Evolutionary conservation across 2,329 filamentous ascomycete genomes (phyloP), one percentile per base, ranked within the genome.

Genomic region (Ophiostoma ulmi): DNA sequence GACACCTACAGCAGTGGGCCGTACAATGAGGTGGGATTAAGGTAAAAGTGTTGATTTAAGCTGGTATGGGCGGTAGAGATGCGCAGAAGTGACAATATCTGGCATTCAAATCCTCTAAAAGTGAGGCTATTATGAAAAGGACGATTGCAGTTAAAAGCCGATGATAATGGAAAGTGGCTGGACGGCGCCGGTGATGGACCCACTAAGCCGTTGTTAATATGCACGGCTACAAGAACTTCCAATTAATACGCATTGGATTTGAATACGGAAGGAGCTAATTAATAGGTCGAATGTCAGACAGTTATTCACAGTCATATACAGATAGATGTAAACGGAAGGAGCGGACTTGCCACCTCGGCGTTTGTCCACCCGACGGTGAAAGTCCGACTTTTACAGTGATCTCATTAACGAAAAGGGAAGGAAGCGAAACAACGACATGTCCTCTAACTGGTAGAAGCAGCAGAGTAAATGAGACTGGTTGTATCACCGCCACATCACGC

Each of bases 151-250:
- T 7, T 8, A 66, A 66, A 22, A 41, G 36, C 36, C 35, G 63
- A 39, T 20, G 58, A 22, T 10, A 63, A 35, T 17, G 36, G 20
- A 66, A 66, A 39, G 63, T 66, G 38, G 38, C 63, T 58, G 22
- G 63, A 66, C 39, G 63, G 26, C 36, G n/a, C n/a, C 52, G 11
- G 52, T 11, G 52, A 58, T 10, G 22, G 52, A 13, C 22, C 52
- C 52, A 58, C 52, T 22, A 26, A 17, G 52, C 52, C n/a, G 52
- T 10, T 13, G 20, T 58, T 8, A 58, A 11, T 58, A 58, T 58
- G 48, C 48, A 55, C 52, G 52, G 52, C 48, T n/a, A 20, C 48
- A 55, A 55, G 48, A n/a, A 55, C n/a, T 55, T 55, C 39, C 26
- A 26, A 26, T 17, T 44, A 13, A 44, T 5, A 44, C 14, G 14